Evolutionary conservation across 2,329 filamentous ascomycete species (phyloP), one percentile per base, ranked within the genome.

Genomic region (Fusarium fujikuroi): DNA sequence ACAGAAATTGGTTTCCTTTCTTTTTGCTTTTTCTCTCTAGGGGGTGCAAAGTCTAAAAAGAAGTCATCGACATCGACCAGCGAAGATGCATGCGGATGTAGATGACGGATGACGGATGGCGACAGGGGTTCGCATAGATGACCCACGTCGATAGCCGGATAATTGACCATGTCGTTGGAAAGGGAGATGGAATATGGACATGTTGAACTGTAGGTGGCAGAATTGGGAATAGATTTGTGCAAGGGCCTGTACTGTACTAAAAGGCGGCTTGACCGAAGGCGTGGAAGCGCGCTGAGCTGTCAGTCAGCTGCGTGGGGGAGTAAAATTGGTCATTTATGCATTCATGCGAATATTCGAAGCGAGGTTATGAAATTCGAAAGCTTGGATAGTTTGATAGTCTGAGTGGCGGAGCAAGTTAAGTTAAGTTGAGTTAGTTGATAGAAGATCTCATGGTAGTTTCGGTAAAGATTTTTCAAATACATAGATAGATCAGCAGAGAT

Each of bases 261-360:
- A 64, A 60, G 58, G 69, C 77, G 77, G 77, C 69, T 70, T 78
- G 71, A 77, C 77, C 78, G 78, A 79, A 75, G 76, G 76, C 70
- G 77, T 76, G 75, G 73, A 78, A 76, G 69, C 61, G 74, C 76
- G 77, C 78, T 73, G 72, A 75, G 72, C 53, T 72, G 70, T 69
- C 58, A 64, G 70, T 71, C 58, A 66, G 56, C 62, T 68, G 63
- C 70, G 76, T 76, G 76, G 75, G 75, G 69, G 61, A 78, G 61
- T 77, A 70, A 78, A 78, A 78, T 78, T 78, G 75, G 70, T 30
- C 60, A 53, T 78, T 78, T 76, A 78, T 78, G 76, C 76, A 77
- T 78, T 78, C 76, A 78, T 78, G 76, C 76, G 28, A 46, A 53
- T 39, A 53, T 64, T 67, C 61, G 60, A 74, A 66, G 74, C 66